Evolutionary conservation across 208 protist species (phyloP).

Genomic region (Angomonas desouzai): DNA sequence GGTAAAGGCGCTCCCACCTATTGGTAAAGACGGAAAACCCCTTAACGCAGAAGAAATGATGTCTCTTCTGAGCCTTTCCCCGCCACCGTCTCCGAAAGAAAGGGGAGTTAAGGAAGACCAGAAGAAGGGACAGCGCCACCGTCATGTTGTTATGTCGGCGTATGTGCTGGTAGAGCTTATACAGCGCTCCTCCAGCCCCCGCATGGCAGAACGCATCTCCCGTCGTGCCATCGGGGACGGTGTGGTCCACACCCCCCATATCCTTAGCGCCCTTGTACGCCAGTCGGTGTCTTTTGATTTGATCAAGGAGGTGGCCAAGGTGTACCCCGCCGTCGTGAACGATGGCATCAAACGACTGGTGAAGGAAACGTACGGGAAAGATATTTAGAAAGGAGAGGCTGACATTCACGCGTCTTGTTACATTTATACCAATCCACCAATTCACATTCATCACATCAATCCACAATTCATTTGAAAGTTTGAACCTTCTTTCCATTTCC

Average conservation of each 20-base stretch:
- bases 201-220: slow-evolving; percentile 39
- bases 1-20: neutral
- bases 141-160: slow-evolving; percentile 15
- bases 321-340: slow-evolving; percentile 40
- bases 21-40: slow-evolving; percentile 5
- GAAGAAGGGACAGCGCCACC: neutral
- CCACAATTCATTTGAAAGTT: no score
- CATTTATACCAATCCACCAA: slow-evolving; percentile 1
- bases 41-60: neutral
- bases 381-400: slow-evolving; percentile 9
- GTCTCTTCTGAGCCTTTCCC: neutral
- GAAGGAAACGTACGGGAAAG: slow-evolving; percentile 18
- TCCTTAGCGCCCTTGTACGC: slow-evolving; percentile 59
- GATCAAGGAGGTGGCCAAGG: slow-evolving; percentile 29
- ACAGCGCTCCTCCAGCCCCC: slow-evolving; percentile 16
- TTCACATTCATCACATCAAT: slow-evolving; percentile 8
- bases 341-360: slow-evolving; percentile 41
- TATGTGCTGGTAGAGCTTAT: slow-evolving; percentile 24
- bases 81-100: neutral
- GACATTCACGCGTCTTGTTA: neutral
- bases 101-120: neutral
- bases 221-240: slow-evolving; percentile 42
- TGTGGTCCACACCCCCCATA: slow-evolving; percentile 49
- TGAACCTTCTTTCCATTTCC: neutral
- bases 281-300: slow-evolving; percentile 20